phyloP scores from a whole-genome alignment of 176 grass and related monocot species.

The Carex scoparia region DNA sequence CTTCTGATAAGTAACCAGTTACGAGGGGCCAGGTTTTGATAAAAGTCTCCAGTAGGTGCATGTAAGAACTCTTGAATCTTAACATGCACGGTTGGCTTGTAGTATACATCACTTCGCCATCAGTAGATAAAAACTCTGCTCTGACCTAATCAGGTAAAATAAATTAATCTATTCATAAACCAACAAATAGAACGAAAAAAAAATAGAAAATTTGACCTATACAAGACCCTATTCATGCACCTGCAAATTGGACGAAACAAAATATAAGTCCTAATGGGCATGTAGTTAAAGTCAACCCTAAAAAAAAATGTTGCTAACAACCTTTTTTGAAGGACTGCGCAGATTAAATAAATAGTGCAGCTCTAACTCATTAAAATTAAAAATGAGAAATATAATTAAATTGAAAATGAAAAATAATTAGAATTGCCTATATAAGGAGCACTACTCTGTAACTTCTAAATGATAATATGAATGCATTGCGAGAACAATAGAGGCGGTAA shows the following conservation, averaged over 20 bases:
- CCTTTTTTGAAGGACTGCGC: background rate
- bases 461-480: background rate
- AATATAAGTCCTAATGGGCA: background rate
- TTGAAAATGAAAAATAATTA: slow-evolving; percentile 3
- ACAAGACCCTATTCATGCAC: background rate
- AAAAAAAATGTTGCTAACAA: background rate
- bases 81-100: slow-evolving; percentile 82
- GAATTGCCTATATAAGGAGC: background rate
- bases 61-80: slow-evolving; percentile 84
- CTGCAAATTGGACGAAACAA: background rate
- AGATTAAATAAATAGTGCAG: background rate
- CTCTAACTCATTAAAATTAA: background rate
- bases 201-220: background rate
- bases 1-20: slow-evolving; percentile 74
- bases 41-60: slow-evolving; percentile 81
- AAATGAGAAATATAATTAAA: background rate
- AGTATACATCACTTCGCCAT: slow-evolving; percentile 41
- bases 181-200: background rate
- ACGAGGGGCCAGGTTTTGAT: slow-evolving; percentile 56
- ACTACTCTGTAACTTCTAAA: background rate
- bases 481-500: background rate
- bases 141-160: slow-evolving; percentile 47
- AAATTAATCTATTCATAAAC: background rate
- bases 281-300: background rate
- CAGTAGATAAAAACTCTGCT: slow-evolving; percentile 55